Percentiles rank a stretch among this genome's conserved stretches.
Evolutionary conservation across 1,139 yeast species (phyloP).

Genomic region (Geotrichum australiense): DNA sequence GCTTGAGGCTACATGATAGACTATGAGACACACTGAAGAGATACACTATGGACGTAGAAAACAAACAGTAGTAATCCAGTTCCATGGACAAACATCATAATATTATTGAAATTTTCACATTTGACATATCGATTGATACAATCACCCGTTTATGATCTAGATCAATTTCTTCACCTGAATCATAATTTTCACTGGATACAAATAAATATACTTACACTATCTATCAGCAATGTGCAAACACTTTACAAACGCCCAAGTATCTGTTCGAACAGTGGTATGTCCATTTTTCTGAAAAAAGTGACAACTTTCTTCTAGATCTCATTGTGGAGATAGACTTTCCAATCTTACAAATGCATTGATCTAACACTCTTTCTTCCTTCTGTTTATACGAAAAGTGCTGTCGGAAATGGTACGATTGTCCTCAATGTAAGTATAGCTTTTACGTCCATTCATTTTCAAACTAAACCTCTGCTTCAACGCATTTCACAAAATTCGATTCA

Average conservation of each 20-base stretch:
- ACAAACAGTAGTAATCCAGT: too few species aligned
- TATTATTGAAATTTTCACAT: too few species aligned
- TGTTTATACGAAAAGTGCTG: slow-evolving; percentile 26
- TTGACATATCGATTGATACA: too few species aligned
- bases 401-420: slow-evolving; percentile 36
- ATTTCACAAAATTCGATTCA: neutral
- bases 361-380: neutral
- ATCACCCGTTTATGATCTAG: too few species aligned
- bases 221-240: slow-evolving; percentile 32
- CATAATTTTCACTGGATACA: too few species aligned
- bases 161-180: too few species aligned
- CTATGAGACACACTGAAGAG: too few species aligned
- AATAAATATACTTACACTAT: neutral
- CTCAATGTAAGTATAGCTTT: slow-evolving; percentile 28
- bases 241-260: slow-evolving; percentile 35
- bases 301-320: neutral
- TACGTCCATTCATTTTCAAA: neutral
- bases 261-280: slow-evolving; percentile 34
- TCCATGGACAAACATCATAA: too few species aligned
- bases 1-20: too few species aligned
- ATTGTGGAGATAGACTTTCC: neutral
- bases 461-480: too few species aligned
- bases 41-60: too few species aligned
- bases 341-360: neutral
- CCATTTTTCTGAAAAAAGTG: neutral